Percentiles rank a stretch among this genome's conserved stretches.
Evolutionary conservation across 176 grass and related monocot genomes (phyloP).

Genomic region (Oryza australiensis): DNA sequence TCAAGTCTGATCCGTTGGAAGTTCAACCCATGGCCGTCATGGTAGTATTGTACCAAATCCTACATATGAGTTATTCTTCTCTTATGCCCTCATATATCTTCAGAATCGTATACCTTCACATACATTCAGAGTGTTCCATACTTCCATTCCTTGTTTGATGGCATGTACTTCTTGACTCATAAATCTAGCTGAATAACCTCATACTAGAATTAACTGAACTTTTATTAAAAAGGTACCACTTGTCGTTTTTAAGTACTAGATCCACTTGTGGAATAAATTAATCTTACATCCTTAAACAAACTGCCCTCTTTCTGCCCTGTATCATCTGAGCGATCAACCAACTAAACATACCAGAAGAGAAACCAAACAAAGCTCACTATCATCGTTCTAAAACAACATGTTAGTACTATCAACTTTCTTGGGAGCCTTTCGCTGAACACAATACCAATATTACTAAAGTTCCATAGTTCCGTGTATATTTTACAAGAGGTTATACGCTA

Average conservation of each 20-base stretch:
- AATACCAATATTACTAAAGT: neutral
- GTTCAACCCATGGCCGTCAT: neutral
- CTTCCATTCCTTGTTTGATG: neutral
- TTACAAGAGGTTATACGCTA: neutral
- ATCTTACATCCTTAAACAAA: neutral
- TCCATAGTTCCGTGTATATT: neutral
- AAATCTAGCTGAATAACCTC: neutral
- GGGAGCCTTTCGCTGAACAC: neutral
- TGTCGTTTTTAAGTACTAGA: slow-evolving; percentile 22
- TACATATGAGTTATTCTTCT: slow-evolving; percentile 1
- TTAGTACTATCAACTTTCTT: neutral
- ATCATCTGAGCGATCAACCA: neutral
- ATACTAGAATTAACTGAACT: neutral
- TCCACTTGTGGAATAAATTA: slow-evolving; percentile 29
- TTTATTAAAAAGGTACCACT: slow-evolving; percentile 33
- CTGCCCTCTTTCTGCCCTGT: neutral
- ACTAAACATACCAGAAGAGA: neutral
- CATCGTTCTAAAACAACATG: neutral
- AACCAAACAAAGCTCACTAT: slow-evolving; percentile 27
- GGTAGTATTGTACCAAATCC: neutral
- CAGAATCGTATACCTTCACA: neutral
- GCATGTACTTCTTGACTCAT: slow-evolving; percentile 22
- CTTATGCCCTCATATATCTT: neutral
- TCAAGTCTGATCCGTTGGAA: slow-evolving; percentile 24
- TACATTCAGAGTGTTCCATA: neutral